A percentile compares a stretch with the other conserved stretches of the same genome.
phyloP scores from a whole-genome alignment of 169 alveolate species.

The Babesia bovis region DNA sequence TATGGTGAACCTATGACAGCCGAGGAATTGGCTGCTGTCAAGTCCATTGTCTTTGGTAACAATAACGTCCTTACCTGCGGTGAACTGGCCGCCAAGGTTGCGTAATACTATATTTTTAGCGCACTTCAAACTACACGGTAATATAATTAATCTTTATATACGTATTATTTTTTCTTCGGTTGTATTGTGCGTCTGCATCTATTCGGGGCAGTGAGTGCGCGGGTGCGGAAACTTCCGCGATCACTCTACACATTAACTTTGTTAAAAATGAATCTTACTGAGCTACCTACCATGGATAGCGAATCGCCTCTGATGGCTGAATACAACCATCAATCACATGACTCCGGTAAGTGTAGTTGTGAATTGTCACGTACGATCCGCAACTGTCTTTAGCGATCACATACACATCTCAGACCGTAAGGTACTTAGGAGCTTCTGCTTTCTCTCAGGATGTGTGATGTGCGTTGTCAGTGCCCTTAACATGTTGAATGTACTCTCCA shows the following conservation, averaged over 20 bases:
- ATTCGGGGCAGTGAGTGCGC: not conserved
- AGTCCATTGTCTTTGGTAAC: not conserved
- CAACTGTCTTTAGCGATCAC: no score
- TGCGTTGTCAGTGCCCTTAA: constrained; percentile 62
- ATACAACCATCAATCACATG: constrained; percentile 22
- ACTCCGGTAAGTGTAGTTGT: constrained; percentile 19
- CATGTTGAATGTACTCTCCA: constrained; percentile 48
- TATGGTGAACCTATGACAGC: constrained; percentile 70
- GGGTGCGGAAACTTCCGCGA: not conserved
- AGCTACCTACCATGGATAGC: constrained; percentile 51
- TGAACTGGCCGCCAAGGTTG: constrained; percentile 22
- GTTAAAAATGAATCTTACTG: constrained; percentile 30
- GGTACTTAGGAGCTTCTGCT: constrained; percentile 47
- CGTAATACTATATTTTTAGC: no score
- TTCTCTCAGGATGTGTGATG: constrained; percentile 58
- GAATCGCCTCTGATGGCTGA: constrained; percentile 59
- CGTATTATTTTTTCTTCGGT: not conserved
- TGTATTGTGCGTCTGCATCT: constrained; percentile 3
- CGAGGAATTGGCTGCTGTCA: constrained; percentile 53
- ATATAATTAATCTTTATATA: not conserved
- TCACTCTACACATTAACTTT: not conserved
- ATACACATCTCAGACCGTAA: constrained; percentile 35
- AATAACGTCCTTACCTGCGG: not conserved
- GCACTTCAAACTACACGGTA: no score
- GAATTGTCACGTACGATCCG: not conserved